phyloP scores from a whole-genome alignment of 2,329 filamentous ascomycete genomes.

The Botrytis squamosa region DNA sequence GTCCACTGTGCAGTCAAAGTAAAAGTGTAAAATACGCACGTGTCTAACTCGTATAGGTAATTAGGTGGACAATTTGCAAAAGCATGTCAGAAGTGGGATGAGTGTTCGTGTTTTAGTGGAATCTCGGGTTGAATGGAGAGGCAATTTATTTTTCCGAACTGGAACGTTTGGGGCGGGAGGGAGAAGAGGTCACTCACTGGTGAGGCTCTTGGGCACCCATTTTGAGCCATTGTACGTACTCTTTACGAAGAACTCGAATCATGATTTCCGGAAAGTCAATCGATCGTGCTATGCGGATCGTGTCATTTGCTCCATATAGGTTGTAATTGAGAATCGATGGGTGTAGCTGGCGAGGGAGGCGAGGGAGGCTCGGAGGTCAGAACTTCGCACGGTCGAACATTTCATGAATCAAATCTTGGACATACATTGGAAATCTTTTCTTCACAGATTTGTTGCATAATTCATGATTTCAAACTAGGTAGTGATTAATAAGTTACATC shows the following conservation, averaged over 20 bases:
- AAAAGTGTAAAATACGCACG: background rate
- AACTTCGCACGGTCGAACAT: background rate
- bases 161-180: background rate
- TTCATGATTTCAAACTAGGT: background rate
- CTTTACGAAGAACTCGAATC: background rate
- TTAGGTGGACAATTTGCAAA: background rate
- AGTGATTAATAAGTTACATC: background rate
- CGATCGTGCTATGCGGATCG: background rate
- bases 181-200: background rate
- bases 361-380: background rate
- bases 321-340: background rate
- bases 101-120: background rate
- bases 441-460: background rate
- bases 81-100: constrained; percentile 1
- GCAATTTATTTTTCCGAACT: background rate
- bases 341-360: background rate
- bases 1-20: background rate
- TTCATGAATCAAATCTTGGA: background rate
- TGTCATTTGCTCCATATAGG: background rate
- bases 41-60: background rate
- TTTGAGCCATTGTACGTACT: background rate
- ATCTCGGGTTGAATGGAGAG: background rate
- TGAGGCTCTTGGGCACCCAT: background rate
- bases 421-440: background rate
- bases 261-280: background rate